A percentile compares a stretch with the other conserved stretches of the same genome.
phyloP scores from a whole-genome alignment of 495 filamentous ascomycete species.

The Neurospora sublineolata region DNA sequence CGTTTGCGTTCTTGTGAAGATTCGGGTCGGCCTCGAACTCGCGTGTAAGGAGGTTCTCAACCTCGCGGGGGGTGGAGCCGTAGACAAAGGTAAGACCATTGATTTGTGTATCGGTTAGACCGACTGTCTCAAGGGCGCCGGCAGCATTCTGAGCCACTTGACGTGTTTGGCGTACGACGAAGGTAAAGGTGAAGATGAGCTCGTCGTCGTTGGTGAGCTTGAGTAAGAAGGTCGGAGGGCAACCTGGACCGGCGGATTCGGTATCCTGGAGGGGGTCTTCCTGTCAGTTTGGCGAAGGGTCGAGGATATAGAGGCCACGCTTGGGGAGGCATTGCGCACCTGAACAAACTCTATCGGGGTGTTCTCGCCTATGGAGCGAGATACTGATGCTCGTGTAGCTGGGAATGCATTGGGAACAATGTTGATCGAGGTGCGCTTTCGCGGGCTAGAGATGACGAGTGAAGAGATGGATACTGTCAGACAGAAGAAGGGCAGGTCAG shows the following conservation, averaged over 20 bases:
- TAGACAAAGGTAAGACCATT: constrained; percentile 89
- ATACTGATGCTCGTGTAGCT: constrained; percentile 65
- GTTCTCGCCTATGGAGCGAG: constrained; percentile 63
- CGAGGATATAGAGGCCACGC: not conserved
- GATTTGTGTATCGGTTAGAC: constrained; percentile 58
- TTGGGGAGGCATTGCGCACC: constrained; percentile 34
- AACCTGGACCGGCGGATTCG: constrained; percentile 45
- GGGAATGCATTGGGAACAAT: constrained; percentile 85
- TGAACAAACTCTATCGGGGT: constrained; percentile 80
- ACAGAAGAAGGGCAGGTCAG: constrained; percentile 8
- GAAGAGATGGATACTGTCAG: constrained; percentile 66
- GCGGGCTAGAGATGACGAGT: constrained; percentile 66
- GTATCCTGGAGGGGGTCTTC: constrained; percentile 51
- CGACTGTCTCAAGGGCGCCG: constrained; percentile 24
- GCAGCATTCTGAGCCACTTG: constrained; percentile 23
- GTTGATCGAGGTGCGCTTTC: constrained; percentile 59
- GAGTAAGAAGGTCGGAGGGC: constrained; percentile 64
- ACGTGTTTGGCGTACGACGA: constrained; percentile 63
- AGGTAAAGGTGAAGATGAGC: constrained; percentile 82
- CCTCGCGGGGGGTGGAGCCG: constrained; percentile 69
- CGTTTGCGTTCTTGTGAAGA: constrained; percentile 92
- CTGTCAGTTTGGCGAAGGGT: not conserved
- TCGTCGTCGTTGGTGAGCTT: constrained; percentile 87
- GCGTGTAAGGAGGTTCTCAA: constrained; percentile 85
- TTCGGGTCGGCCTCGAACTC: constrained; percentile 98